Percentiles rank a stretch among this genome's conserved stretches.
These are phyloP conservation scores for Colletotrichum agaves DNA, from an alignment of 2,329 filamentous ascomycete genomes.

Conservation along the genomic window DNA sequence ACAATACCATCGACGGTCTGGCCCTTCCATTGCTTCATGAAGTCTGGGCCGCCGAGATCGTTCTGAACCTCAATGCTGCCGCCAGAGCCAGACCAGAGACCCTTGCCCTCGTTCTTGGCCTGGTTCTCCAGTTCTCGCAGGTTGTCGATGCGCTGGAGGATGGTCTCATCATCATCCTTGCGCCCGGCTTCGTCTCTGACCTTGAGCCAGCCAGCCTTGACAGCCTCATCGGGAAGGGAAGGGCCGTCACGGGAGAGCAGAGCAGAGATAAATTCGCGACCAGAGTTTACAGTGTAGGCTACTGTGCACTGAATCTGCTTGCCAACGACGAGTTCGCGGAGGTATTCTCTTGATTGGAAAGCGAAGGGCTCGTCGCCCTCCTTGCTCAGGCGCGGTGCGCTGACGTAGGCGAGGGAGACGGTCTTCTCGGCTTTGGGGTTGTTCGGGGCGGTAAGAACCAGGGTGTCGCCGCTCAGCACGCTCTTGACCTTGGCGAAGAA, in stretches of 20 bases:
- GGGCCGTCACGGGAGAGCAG: conserved; percentile 78
- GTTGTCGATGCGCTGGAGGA: conserved; percentile 76
- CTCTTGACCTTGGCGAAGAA: conserved; percentile 86
- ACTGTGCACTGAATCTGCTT: conserved; percentile 88
- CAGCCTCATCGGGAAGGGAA: conserved; percentile 81
- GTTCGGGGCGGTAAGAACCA: conserved; percentile 83
- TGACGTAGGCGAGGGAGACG: conserved; percentile 91
- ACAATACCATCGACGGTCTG: conserved; percentile 86
- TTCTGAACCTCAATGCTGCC: conserved; percentile 81
- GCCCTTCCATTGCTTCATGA: conserved; percentile 87
- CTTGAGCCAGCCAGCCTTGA: conserved; percentile 92
- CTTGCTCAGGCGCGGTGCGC: conserved; percentile 84
- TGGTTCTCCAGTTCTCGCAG: conserved; percentile 81
- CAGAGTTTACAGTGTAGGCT: conserved; percentile 87
- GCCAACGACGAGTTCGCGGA: conserved; percentile 85
- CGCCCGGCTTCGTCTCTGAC: conserved; percentile 93
- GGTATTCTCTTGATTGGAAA: conserved; percentile 93
- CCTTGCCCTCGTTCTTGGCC: conserved; percentile 82
- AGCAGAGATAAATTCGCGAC: conserved; percentile 88
- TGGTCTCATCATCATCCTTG: conserved; percentile 86
- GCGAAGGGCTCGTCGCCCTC: conserved; percentile 93
- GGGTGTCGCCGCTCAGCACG: conserved; percentile 91
- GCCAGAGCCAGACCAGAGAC: conserved; percentile 77
- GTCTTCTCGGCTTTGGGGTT: conserved; percentile 86
- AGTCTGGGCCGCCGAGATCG: conserved; percentile 81